Percentiles rank a stretch among this genome's conserved stretches.
Evolutionary conservation across 2,329 filamentous ascomycete species (phyloP).

Genomic region (Chrysoporthe deuterocubensis): DNA sequence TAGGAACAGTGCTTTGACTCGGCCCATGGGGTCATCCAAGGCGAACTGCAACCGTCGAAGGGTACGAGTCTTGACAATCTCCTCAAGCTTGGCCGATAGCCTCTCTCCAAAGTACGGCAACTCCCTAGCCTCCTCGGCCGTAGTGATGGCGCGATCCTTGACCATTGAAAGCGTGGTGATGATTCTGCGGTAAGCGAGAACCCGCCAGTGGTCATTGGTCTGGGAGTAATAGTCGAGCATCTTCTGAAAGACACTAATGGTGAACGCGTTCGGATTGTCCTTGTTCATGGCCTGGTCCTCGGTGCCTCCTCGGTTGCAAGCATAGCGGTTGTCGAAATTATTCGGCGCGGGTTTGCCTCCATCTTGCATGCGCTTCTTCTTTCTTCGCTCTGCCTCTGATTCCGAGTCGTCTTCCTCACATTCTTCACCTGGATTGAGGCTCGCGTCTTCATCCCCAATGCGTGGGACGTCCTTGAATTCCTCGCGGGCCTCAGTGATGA

Average conservation of each 20-base stretch:
- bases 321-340: slow-evolving; percentile 54
- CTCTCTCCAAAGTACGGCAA: slow-evolving; percentile 73
- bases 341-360: slow-evolving; percentile 36
- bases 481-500: slow-evolving; percentile 66
- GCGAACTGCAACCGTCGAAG: slow-evolving; percentile 75
- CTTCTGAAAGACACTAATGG: slow-evolving; percentile 75
- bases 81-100: slow-evolving; percentile 84
- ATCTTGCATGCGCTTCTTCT: slow-evolving; percentile 29
- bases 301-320: slow-evolving; percentile 58
- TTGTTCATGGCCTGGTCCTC: slow-evolving; percentile 41
- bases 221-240: slow-evolving; percentile 80
- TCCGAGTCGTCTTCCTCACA: slow-evolving; percentile 31
- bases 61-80: slow-evolving; percentile 77
- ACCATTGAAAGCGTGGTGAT: slow-evolving; percentile 75
- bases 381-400: slow-evolving; percentile 34
- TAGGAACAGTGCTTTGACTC: slow-evolving; percentile 70
- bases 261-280: slow-evolving; percentile 72
- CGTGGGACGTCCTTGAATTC: slow-evolving; percentile 58
- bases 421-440: slow-evolving; percentile 36
- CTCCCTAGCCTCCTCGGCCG: slow-evolving; percentile 68
- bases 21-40: slow-evolving; percentile 67
- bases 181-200: slow-evolving; percentile 74
- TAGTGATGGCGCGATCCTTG: slow-evolving; percentile 60
- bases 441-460: slow-evolving; percentile 54
- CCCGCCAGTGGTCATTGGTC: slow-evolving; percentile 78